These are phyloP conservation scores for Fusarium buxicola DNA, from an alignment of 2,329 filamentous ascomycete genomes.

Conservation along the genomic window DNA sequence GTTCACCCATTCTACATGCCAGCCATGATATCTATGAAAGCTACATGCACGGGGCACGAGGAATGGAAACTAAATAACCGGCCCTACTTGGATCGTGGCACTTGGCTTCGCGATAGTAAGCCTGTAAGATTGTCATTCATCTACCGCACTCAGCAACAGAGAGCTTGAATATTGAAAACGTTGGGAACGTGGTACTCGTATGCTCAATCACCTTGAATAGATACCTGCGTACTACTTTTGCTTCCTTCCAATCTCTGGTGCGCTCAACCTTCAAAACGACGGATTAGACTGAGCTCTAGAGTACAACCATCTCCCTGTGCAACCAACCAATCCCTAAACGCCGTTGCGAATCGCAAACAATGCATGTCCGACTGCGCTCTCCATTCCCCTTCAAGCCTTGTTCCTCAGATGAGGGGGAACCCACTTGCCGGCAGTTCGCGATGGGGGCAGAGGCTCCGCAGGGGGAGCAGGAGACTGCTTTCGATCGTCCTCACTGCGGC, in stretches of 20 bases:
- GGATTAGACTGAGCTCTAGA: constrained; percentile 53
- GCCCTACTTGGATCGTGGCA: constrained; percentile 13
- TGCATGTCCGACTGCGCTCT: constrained; percentile 38
- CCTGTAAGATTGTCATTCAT: constrained; percentile 19
- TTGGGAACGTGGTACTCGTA: constrained; percentile 43
- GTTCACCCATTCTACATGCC: neutral
- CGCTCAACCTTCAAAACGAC: constrained; percentile 47
- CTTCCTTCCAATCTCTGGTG: constrained; percentile 48
- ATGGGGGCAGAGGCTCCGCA: constrained; percentile 63
- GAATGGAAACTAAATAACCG: constrained; percentile 26
- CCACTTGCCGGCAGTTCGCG: constrained; percentile 68
- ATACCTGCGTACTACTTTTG: constrained; percentile 45
- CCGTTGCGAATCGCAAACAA: constrained; percentile 52
- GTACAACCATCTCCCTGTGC: constrained; percentile 51
- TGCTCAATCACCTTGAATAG: constrained; percentile 45
- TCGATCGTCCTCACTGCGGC: constrained; percentile 53
- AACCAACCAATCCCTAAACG: constrained; percentile 52
- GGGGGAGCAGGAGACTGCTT: constrained; percentile 57
- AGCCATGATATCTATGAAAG: constrained; percentile 21
- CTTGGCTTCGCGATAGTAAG: constrained; percentile 7
- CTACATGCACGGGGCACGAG: constrained; percentile 13
- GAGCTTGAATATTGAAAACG: constrained; percentile 9
- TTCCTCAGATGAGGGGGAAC: constrained; percentile 62
- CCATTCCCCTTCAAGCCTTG: constrained; percentile 43
- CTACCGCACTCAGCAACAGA: constrained; percentile 18